Base-by-base conservation (phyloP, 768 basidiomycete species). In the Rhodotorula babjevae region DNA sequence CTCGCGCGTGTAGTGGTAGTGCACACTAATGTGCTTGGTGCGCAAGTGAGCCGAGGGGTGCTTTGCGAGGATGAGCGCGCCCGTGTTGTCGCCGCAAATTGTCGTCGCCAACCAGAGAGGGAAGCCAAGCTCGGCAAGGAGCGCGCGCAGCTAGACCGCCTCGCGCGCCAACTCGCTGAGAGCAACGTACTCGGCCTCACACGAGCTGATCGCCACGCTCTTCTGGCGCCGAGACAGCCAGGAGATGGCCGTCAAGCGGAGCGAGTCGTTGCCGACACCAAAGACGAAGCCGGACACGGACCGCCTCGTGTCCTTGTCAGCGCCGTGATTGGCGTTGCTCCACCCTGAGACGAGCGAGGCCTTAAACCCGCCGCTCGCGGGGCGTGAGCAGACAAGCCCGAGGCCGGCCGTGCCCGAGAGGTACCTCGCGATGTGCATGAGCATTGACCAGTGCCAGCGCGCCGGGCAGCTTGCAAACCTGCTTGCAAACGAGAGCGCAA, bases 341-440 rank as follows among this genome's bases (percentile, higher is more conserved):
- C 42, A 60, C 19, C 11, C 55, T 5, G 31, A 29, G 33, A 65
- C 1, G 50, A n/a, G 44, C 25, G 5, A 50, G 3, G 23, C 47
- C 6, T 1, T 3, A 47, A 44, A 14, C 57, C 5, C 29, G 33
- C 9, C 23, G 60, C 8, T 10, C 18, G 0, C 79, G 79, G 72
- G 78, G 81, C 61, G 3, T 19, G 14, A 23, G 77, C 75, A 14
- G 82, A 71, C 63, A 68, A 64, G 29, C 70, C 65, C 65, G 46
- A 33, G 44, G 47, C 33, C 18, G 2, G 23, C 1, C 60, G 82
- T 83, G n/a, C 78, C 80, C 12, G 76, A 69, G 52, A 86, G 77
- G 72, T 85, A 86, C 2, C 80, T 77, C 55, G 84, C 78, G 31
- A 86, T 69, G 21, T 79, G 80, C 67, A 83, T 84, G 18, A 81